Evolutionary conservation across 768 basidiomycete genomes (phyloP).

Genomic region (Tulasnella sp.): DNA sequence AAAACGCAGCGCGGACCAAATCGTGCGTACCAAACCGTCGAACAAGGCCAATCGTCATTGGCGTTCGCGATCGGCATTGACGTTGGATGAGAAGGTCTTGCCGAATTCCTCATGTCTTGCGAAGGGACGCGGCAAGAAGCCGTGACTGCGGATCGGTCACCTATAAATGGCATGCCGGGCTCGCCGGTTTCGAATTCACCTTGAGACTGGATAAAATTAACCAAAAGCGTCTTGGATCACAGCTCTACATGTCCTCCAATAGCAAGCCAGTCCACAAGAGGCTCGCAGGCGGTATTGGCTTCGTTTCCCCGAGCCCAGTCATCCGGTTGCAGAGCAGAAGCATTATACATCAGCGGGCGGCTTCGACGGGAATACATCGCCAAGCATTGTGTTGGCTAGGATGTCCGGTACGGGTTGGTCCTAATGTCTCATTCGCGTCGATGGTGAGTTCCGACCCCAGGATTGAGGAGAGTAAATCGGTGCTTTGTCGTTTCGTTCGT

Average conservation of each 20-base stretch:
- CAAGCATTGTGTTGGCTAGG: not conserved
- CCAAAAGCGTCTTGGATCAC: not conserved
- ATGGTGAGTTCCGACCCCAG: not conserved
- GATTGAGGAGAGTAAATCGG: not conserved
- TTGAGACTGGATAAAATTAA: not conserved
- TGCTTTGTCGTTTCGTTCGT: not conserved
- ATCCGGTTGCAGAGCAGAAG: not conserved
- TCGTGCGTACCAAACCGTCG: too few species aligned
- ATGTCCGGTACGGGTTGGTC: not conserved
- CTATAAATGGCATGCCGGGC: not conserved
- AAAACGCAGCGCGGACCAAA: too few species aligned
- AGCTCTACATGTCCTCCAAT: not conserved
- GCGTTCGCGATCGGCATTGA: not conserved
- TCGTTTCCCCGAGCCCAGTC: not conserved
- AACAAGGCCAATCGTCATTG: too few species aligned
- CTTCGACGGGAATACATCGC: not conserved
- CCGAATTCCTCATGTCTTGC: not conserved
- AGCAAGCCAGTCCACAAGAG: not conserved
- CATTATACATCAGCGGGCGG: not conserved
- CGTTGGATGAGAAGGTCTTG: not conserved
- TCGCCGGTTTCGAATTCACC: not conserved
- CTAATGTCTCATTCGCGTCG: not conserved
- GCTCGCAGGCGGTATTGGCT: not conserved
- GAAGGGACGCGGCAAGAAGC: not conserved
- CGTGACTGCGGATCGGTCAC: not conserved